Evolutionary conservation across 441 rosid genomes (phyloP), one percentile per base, ranked within the genome.

Genomic region (Adansonia madagascariensis): DNA sequence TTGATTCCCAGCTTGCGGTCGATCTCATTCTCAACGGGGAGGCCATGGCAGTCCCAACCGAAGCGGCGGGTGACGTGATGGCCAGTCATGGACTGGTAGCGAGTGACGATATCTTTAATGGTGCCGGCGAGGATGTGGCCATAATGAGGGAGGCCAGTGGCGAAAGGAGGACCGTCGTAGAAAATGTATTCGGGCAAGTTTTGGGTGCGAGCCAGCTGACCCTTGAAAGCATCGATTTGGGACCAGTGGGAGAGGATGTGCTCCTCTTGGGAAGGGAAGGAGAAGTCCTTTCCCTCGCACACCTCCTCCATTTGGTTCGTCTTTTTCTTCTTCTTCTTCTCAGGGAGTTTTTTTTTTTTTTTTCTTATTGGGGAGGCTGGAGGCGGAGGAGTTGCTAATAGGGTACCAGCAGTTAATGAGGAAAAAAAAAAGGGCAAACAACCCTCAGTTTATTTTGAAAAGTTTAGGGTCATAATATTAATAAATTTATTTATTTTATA

Each of bases 31-130:
- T 96, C 99, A 1, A 96, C 96, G 0, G 98, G 99, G 20, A 96
- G 77, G n/a, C 99, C 99, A 55, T 96, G 99, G 83, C 99, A 96
- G 65, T 96, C 99, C 99, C 98, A 96, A 1, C 99, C 99, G 70
- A 96, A 96, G 4, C 99, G 86, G n/a, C 99, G 94, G 2, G 97
- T 92, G 31, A 96, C 99, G 70, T 96, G 99, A 85, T 90, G 90
- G 3, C 99, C 98, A 7, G 85, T 84, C 96, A 91, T 91, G 63
- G 97, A 72, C 87, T 96, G 96, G 77, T 90, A 96, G 15, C 99
- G 89, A 0, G 98, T 93, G 46, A 96, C 95, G 60, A 92, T 80
- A 72, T 96, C 99, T 87, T 96, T 96, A 76, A 94, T 94, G 22
- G 99, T 96, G 1, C 99, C 98, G 53, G 99, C 96, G n/a, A 96